phyloP scores from a whole-genome alignment of 2,329 filamentous ascomycete genomes.

The Botrytis squamosa region DNA sequence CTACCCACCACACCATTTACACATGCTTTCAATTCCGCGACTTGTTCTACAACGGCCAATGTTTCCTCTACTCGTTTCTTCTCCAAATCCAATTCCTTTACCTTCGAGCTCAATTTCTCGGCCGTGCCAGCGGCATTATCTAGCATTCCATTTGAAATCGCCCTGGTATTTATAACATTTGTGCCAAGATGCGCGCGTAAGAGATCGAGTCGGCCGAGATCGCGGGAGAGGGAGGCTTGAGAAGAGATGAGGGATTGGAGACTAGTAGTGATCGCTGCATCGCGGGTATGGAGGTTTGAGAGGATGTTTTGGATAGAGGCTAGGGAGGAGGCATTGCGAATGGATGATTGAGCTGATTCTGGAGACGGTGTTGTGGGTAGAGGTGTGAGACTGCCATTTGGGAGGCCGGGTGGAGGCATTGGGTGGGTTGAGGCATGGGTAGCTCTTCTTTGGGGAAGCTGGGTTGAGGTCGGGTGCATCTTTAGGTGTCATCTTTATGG shows the following conservation, averaged over 20 bases:
- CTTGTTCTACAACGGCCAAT: slow-evolving; percentile 88
- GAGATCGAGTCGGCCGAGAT: slow-evolving; percentile 83
- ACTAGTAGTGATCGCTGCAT: slow-evolving; percentile 69
- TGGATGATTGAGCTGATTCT: slow-evolving; percentile 33
- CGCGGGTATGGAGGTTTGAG: slow-evolving; percentile 70
- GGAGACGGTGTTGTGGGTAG: slow-evolving; percentile 24
- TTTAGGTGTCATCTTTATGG: slow-evolving; percentile 24
- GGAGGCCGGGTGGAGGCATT: slow-evolving; percentile 41
- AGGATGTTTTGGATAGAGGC: slow-evolving; percentile 79
- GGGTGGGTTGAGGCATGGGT: slow-evolving; percentile 38
- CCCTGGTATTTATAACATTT: slow-evolving; percentile 78
- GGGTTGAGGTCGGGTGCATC: slow-evolving; percentile 20
- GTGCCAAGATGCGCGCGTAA: slow-evolving; percentile 84
- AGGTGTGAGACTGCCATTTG: slow-evolving; percentile 36
- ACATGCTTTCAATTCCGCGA: slow-evolving; percentile 94
- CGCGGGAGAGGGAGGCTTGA: slow-evolving; percentile 82
- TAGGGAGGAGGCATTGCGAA: slow-evolving; percentile 71
- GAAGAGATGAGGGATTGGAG: slow-evolving; percentile 77
- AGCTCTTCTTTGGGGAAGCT: slow-evolving; percentile 23
- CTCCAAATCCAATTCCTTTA: slow-evolving; percentile 84
- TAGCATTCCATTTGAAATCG: slow-evolving; percentile 88
- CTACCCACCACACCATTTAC: slow-evolving; percentile 91
- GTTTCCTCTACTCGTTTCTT: slow-evolving; percentile 90
- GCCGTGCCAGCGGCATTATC: slow-evolving; percentile 83
- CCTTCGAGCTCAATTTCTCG: slow-evolving; percentile 78